Percentiles rank a stretch among this genome's conserved stretches.
phyloP scores from a whole-genome alignment of 805 yeast genomes.

The Monosporozyma yasuniensis region DNA sequence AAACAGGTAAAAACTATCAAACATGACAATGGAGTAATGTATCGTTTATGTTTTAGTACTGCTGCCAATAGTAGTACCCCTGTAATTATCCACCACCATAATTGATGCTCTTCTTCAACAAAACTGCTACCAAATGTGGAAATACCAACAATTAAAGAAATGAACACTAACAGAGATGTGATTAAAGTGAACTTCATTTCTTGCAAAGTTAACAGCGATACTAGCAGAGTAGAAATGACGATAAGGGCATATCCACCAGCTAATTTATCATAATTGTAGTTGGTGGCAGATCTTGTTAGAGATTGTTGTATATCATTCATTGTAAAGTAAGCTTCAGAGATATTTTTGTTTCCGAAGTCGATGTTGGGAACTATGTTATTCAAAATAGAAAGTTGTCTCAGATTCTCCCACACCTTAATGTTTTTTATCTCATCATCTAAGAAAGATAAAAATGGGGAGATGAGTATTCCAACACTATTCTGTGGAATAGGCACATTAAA shows the following conservation, averaged over 20 bases:
- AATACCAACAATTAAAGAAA: constrained; percentile 36
- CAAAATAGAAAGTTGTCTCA: constrained; percentile 35
- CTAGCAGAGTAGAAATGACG: constrained; percentile 9
- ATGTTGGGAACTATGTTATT: not conserved
- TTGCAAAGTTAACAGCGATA: not conserved
- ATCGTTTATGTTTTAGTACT: not conserved
- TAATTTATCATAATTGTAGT: constrained; percentile 54
- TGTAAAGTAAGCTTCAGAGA: constrained; percentile 26
- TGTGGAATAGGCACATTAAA: constrained; percentile 86
- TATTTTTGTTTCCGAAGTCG: not conserved
- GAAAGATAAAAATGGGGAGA: constrained; percentile 46
- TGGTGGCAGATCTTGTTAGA: constrained; percentile 56
- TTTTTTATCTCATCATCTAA: constrained; percentile 35
- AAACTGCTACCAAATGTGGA: constrained; percentile 79
- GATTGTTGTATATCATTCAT: constrained; percentile 41
- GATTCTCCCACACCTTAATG: constrained; percentile 38
- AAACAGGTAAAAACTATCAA: constrained; percentile 28
- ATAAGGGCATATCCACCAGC: constrained; percentile 20
- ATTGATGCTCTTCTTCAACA: constrained; percentile 91
- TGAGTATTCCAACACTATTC: constrained; percentile 73
- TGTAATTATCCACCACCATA: constrained; percentile 80
- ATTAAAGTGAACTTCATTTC: not conserved
- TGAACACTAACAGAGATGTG: constrained; percentile 13
- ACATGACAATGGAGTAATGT: constrained; percentile 5
- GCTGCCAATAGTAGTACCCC: constrained; percentile 18